Evolutionary conservation across 2,329 filamentous ascomycete genomes (phyloP), one percentile per base, ranked within the genome.

Genomic region (Xenoacremonium recifei): DNA sequence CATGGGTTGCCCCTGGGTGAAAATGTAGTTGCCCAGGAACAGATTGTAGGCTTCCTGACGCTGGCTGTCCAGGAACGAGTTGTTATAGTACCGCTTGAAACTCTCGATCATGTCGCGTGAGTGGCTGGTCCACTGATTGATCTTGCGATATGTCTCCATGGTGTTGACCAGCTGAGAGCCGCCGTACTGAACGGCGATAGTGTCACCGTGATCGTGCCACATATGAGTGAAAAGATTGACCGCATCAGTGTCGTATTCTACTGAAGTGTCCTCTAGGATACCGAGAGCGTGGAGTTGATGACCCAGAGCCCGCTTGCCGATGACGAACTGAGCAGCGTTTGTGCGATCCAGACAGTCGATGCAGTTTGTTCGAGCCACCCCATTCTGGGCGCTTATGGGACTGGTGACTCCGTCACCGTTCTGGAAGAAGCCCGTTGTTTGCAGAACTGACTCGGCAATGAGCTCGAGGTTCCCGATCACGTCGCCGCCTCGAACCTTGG

Each of bases 11-110:
- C 88, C 90, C 50, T 89, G 83, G 0, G 79, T 70, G 61, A 90
- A 97, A 37, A 91, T 88, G 63, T 99, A 99, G 60, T 97, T 96
- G 6, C 93, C 93, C 2, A 99, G 77, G 60, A 99, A 99, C 9
- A 99, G 73, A 54, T 99, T 99, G 66, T 97, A 97, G 1, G 93
- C 93, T 66, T 99, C 93, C 66, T 99, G 93, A 21, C 93, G 83
- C 62, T 99, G 93, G n/a, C 87, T 91, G 64, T 99, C 93, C 7
- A 99, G 78, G 63, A 99, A 99, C 0, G 92, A 95, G 61, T 99
- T 99, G 69, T 97, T 96, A 66, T 99, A 99, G 65, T 97, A 99
- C 20, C 93, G 82, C 65, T 97, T 99, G 73, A 99, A 96, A 63
- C 89, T 96, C 68, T 99, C 93, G 17, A 99, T 91, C 92, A 99